These are phyloP conservation scores for Soucietia sequanensis DNA, from an alignment of 805 yeast genomes.

Conservation along the genomic window DNA sequence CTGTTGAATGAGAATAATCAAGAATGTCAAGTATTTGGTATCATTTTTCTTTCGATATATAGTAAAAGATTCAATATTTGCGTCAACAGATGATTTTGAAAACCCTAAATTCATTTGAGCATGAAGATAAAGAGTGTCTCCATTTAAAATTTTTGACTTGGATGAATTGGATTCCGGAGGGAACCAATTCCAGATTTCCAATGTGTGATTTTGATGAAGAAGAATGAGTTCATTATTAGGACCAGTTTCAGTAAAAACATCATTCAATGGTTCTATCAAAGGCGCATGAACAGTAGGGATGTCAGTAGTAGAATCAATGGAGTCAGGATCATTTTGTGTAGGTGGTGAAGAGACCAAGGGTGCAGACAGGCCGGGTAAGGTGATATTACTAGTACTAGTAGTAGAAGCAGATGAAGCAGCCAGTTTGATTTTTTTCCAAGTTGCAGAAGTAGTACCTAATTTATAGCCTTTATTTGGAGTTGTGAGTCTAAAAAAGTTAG, in stretches of 20 bases:
- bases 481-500: conserved; percentile 20
- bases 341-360: too few relatives aligned
- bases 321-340: conserved; percentile 1
- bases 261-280: neutral
- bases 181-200: conserved; percentile 39
- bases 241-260: conserved; percentile 19
- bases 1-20: neutral
- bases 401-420: conserved; percentile 17
- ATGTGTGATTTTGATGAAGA: conserved; percentile 12
- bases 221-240: conserved; percentile 32
- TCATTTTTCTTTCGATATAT: neutral
- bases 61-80: neutral
- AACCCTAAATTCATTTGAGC: conserved; percentile 7
- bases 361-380: neutral
- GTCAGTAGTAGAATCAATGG: neutral
- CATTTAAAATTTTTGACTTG: conserved; percentile 13
- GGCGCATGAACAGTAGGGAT: neutral
- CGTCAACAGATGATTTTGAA: neutral
- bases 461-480: conserved; percentile 35
- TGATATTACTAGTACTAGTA: neutral
- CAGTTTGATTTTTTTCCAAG: conserved; percentile 42
- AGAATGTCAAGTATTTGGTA: neutral
- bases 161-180: conserved; percentile 8
- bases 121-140: conserved; percentile 23
- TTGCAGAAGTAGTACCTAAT: conserved; percentile 40